Base-by-base conservation (phyloP, 345 rosid species). In the Viola odorata region DNA sequence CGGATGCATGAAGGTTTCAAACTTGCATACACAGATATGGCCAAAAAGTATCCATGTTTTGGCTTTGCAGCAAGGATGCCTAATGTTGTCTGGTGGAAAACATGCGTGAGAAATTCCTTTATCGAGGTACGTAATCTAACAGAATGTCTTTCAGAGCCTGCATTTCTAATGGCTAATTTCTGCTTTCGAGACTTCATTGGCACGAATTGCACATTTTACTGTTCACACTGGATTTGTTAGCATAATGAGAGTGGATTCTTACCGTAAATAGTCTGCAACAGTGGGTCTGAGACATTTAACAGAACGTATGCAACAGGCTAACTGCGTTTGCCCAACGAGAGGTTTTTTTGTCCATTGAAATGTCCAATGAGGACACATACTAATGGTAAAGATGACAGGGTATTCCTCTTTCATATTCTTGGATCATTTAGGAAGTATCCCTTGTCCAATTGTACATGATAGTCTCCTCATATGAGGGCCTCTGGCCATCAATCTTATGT, bases 81-180 rank as follows among this genome's bases (percentile, higher is more conserved):
- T 3, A 94, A 88, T 62, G 77, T 85, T 58, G 76, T 83, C 17
- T 94, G 99, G 99, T 94, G 99, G 97, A 94, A 88, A 73, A 78
- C 81, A 0, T 88, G 94, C 13, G 99, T 94, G 13, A 77, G 84
- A 77, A 80, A 94, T 72, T 94, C 96, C 12, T 94, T 94, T 71
- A 65, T 79, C 50, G 70, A 77, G 95, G 96, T 91, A 74, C 36
- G 11, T 42, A 60, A 6, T 66, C 32, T 23, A 23, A 23, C 45
- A 12, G 51, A 47, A 36, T 13, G 6, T 49, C 15, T 0, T 14
- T 49, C 15, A 13, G 6, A 49, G 7, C 16, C 52, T 49, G 52
- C 3, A 14, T 49, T 17, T 49, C 52, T 49, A 49, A 5, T 23
- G 2, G 32, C 32, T 23, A 23, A 23, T 23, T 23, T 23, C 32